Base-by-base conservation (phyloP, 352 stramenopile species). In the Globisporangium emineosum region DNA sequence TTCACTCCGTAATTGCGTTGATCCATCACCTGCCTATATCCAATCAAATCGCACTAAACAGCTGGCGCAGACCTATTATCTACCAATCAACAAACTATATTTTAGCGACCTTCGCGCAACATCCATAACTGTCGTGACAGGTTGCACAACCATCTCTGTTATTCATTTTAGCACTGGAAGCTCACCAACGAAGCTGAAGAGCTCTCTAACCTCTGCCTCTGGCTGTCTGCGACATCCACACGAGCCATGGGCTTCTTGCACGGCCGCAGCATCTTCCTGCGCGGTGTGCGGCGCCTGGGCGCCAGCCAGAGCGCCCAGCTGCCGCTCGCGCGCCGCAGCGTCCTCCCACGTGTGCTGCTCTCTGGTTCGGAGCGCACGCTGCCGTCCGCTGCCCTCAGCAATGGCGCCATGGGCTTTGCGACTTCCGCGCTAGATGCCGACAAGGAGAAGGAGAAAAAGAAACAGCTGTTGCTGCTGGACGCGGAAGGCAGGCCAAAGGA, bases 221-320 rank as follows among this genome's bases (percentile, higher is more conserved):
- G 1, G 6, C 5, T n/a, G 1, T 47, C 40, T 43, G 13, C 15
- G 37, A n/a, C n/a, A n/a, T 32, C 29, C 21, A 17, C 21, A 23
- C 21, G 21, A 25, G 23, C 55, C 5, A 83, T 83, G 75, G 68
- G 75, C 52, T 60, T 81, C 66, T 60, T 86, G 40, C 73, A 80
- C 45, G 68, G 67, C 0, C 72, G 73, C 43, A 81, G 70, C 64
- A 64, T 81, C 55, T 64, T 81, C 59, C 55, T 81, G 64, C 70
- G 72, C 61, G 66, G 70, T 57, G 66, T 73, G 67, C 70, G 72
- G 53, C 68, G 63, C 15, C 64, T 79, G 23, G 53, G 64, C 17
- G 64, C 62, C 23, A 69, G 64, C 27, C 70, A 72, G 35, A 47
- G 40, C 40, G 40, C 58, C 1, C 43, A 49, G 15, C 45, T 56